Conservation (phyloP, 1,284 basidiomycete genomes). For the Sanghuangporus sanghuang region DNA sequence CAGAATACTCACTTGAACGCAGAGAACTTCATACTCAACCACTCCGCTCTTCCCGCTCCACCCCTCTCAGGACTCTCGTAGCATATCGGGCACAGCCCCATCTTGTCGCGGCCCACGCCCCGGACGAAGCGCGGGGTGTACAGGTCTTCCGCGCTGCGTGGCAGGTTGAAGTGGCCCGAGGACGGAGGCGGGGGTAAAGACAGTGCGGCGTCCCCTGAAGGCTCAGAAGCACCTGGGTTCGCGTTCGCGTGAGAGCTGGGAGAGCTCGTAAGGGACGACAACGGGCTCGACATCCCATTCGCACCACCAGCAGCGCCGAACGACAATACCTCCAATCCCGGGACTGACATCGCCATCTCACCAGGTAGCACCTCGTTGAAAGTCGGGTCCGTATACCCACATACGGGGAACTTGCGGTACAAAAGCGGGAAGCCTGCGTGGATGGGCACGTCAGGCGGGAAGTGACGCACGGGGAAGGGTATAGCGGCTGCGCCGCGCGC, state of each 20-base stretch:
- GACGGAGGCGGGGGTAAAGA: constrained; percentile 24
- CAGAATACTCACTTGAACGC: constrained; percentile 67
- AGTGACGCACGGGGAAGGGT: constrained; percentile 1
- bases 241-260: background rate
- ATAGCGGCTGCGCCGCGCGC: background rate
- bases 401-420: constrained; percentile 62
- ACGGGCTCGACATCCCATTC: background rate
- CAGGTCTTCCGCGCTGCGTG: constrained; percentile 53
- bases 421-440: constrained; percentile 47
- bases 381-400: constrained; percentile 40
- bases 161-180: constrained; percentile 52
- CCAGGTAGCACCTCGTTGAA: constrained; percentile 23
- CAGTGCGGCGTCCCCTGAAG: background rate
- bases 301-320: background rate
- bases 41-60: constrained; percentile 56
- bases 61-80: constrained; percentile 55
- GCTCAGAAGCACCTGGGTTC: background rate
- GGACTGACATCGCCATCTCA: background rate
- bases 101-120: constrained; percentile 62
- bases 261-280: background rate
- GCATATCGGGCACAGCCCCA: constrained; percentile 76
- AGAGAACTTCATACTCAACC: constrained; percentile 76
- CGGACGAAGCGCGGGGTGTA: constrained; percentile 77
- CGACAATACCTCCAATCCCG: background rate
- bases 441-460: constrained; percentile 22